phyloP scores from a whole-genome alignment of 2,329 filamentous ascomycete genomes.

The Talaromyces sp. region DNA sequence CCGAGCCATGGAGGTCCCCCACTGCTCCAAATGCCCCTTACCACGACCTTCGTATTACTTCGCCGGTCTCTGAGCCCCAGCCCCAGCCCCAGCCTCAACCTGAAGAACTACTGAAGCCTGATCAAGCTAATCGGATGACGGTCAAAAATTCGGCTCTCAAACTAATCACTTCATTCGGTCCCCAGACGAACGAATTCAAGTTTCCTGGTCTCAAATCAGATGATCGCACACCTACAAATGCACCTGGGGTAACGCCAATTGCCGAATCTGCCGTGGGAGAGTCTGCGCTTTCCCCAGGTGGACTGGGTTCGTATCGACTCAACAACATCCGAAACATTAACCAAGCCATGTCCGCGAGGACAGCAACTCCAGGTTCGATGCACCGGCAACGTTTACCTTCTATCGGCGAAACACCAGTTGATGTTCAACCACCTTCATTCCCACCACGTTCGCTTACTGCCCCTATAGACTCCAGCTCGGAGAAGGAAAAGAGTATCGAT shows the following conservation, averaged over 20 bases:
- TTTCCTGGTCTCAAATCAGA: constrained; percentile 54
- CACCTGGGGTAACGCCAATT: constrained; percentile 78
- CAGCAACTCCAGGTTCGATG: constrained; percentile 57
- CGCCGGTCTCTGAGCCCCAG: constrained; percentile 52
- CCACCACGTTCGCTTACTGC: constrained; percentile 38
- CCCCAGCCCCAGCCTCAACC: constrained; percentile 14
- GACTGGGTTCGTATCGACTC: constrained; percentile 52
- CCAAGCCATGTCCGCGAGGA: constrained; percentile 62
- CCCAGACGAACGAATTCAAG: constrained; percentile 45
- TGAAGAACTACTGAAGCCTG: constrained; percentile 20
- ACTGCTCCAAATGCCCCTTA: constrained; percentile 59
- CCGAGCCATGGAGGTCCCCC: constrained; percentile 83
- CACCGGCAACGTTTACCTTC: constrained; percentile 64
- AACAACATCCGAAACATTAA: constrained; percentile 62
- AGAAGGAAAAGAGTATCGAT: constrained; percentile 35
- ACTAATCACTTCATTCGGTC: constrained; percentile 81
- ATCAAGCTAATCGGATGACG: constrained; percentile 49
- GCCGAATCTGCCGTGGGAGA: constrained; percentile 64
- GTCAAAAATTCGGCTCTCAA: constrained; percentile 81
- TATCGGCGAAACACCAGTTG: constrained; percentile 64
- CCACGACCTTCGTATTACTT: constrained; percentile 20
- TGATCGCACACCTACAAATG: constrained; percentile 67
- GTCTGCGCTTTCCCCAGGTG: constrained; percentile 61
- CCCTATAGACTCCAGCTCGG: constrained; percentile 44
- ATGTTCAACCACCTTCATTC: constrained; percentile 41